phyloP scores from a whole-genome alignment of 306 rosid genomes.

The Lablab purpureus region DNA sequence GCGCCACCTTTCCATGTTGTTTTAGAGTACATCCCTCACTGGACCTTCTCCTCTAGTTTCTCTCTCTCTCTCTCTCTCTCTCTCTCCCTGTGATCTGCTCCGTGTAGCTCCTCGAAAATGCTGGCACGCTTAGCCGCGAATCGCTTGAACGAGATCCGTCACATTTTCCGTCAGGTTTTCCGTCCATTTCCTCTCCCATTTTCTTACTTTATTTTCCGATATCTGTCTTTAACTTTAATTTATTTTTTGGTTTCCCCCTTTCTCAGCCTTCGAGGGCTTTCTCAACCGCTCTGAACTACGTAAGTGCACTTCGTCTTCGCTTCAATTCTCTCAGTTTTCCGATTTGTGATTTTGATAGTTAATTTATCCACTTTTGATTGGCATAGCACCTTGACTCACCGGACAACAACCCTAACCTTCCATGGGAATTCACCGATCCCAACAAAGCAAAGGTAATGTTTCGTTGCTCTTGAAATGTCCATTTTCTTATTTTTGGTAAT shows the following conservation, averaged over 20 bases:
- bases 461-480: constrained; percentile 15
- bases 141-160: constrained; percentile 83
- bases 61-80: background rate
- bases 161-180: constrained; percentile 78
- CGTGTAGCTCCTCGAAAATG: constrained; percentile 59
- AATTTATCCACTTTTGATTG: constrained; percentile 35
- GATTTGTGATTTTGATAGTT: constrained; percentile 3
- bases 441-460: constrained; percentile 71
- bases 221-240: background rate
- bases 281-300: constrained; percentile 93
- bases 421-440: constrained; percentile 75
- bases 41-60: constrained; percentile 2
- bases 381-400: constrained; percentile 87
- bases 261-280: constrained; percentile 77
- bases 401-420: constrained; percentile 79
- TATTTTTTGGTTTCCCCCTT: background rate
- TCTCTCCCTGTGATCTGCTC: constrained; percentile 40
- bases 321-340: background rate
- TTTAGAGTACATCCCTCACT: constrained; percentile 22
- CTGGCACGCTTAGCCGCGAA: constrained; percentile 81
- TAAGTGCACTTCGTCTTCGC: constrained; percentile 46
- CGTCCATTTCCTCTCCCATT: constrained; percentile 38
- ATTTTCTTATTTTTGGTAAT: background rate
- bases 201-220: constrained; percentile 25
- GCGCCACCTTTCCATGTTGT: constrained; percentile 37